Conservation (phyloP, 306 rosid genomes). For the Corylus avellana region DNA sequence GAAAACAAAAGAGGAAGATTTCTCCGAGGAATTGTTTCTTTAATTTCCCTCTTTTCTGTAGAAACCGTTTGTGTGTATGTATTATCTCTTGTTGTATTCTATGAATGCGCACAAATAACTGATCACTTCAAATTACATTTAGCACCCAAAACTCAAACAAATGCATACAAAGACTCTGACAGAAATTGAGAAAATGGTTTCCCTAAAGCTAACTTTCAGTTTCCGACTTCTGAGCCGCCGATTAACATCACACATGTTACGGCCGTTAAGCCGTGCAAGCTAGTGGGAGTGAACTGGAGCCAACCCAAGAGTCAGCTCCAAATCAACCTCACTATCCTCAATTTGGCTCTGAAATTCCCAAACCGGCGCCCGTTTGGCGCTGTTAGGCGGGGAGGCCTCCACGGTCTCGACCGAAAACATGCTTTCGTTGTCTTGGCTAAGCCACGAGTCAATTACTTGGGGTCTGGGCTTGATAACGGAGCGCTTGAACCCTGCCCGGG, state of each 20-base stretch:
- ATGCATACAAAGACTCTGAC: background rate
- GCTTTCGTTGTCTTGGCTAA: constrained; percentile 14
- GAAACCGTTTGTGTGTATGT: background rate
- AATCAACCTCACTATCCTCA: constrained; percentile 13
- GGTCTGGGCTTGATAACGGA: constrained; percentile 10
- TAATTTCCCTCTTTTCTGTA: too few species aligned
- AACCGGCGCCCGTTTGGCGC: background rate
- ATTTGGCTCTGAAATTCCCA: background rate
- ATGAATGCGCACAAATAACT: background rate
- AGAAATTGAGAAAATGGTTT: too few species aligned
- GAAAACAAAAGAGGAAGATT: too few species aligned
- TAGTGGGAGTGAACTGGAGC: background rate
- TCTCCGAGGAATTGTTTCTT: too few species aligned
- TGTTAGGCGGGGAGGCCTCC: constrained; percentile 24
- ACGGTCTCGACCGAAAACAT: constrained; percentile 17
- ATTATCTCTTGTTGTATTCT: too few species aligned
- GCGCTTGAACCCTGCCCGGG: constrained; percentile 40
- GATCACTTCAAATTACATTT: background rate
- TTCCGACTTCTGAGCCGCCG: too few species aligned
- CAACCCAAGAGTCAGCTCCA: constrained; percentile 47
- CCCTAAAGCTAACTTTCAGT: too few species aligned
- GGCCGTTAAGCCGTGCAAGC: background rate
- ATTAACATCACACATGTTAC: too few species aligned
- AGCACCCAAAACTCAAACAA: background rate
- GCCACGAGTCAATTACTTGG: background rate